Evolutionary conservation across 768 basidiomycete genomes (phyloP), one percentile per base, ranked within the genome.

Genomic region (Tylopilus rubrobrunneus): DNA sequence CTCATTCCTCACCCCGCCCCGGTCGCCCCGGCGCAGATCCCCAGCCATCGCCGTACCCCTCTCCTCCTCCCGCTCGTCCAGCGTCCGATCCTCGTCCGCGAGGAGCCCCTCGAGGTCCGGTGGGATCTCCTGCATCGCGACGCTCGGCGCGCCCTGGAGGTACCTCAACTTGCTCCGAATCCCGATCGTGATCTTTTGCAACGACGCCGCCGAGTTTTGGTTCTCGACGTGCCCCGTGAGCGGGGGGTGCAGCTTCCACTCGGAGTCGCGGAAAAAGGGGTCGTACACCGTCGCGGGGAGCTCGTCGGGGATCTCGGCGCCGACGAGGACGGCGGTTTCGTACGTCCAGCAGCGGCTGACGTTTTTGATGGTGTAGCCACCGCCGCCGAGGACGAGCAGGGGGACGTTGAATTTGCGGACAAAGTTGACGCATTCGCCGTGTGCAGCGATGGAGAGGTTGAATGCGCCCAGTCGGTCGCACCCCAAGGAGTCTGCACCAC

Each of bases 281-380:
- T 97, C 91, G 72, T 98, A 99, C 1, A 90, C 83, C 1, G 93
- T 98, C 23, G 76, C 74, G 0, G 96, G 96, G 9, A 99, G 84
- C 55, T 88, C 85, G 71, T 96, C 87, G 0, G 93, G 87, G 28
- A 99, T 81, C 36, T 79, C 72, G 0, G 86, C 82, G 15, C 90
- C 92, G 44, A 97, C 86, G 8, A 96, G 83, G 1, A 98, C 89
- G 12, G 92, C 86, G 0, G 97, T 99, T 70, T 99, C 96, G 75
- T 99, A 96, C 33, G 96, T 87, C 96, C 96, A 99, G 67, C 96
- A 99, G n/a, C 96, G 84, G 44, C 90, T 89, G 59, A 99, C 97
- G 66, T 96, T 96, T 66, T 93, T 90, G 69, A 98, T 90, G 5
- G 93, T 94, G 72, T 99, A 99, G 1, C 96, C 96, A 4, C 96